Evolutionary conservation across 345 rosid species (phyloP).

Genomic region (Eucalyptus albens): DNA sequence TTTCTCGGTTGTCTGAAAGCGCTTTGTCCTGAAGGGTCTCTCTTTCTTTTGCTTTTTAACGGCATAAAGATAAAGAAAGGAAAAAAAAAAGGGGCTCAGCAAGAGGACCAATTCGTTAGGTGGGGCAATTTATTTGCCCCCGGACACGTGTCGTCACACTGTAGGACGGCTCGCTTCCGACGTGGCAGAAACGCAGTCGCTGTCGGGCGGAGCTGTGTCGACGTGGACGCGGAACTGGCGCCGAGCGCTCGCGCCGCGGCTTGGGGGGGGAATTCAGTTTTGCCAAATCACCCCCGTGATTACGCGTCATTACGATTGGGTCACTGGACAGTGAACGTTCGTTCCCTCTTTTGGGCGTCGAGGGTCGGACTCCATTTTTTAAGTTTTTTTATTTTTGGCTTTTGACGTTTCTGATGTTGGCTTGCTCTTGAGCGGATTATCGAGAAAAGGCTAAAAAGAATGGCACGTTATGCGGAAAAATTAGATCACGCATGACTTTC

Average conservation of each 20-base stretch:
- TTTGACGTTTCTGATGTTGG: neutral
- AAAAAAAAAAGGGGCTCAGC: neutral
- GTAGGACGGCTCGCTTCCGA: neutral
- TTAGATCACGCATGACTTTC: neutral
- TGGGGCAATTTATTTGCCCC: slow-evolving; percentile 3
- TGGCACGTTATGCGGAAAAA: neutral
- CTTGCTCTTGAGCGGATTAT: neutral
- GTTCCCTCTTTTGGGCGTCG: neutral
- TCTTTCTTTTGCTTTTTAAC: neutral
- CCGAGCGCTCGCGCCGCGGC: neutral
- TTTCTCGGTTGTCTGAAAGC: neutral
- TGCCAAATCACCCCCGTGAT: neutral
- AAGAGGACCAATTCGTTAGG: neutral
- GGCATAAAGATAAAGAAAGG: neutral
- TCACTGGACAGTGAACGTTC: neutral
- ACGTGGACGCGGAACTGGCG: neutral
- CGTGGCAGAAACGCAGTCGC: slow-evolving; percentile 9
- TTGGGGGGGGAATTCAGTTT: neutral
- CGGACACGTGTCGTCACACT: neutral
- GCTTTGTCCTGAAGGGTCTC: neutral
- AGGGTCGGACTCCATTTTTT: neutral
- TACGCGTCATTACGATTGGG: neutral
- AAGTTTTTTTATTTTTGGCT: neutral
- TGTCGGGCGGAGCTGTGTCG: neutral
- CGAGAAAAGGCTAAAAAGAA: neutral